These are phyloP conservation scores for Polychaeton citri DNA, from an alignment of 2,329 filamentous ascomycete species.

Conservation along the genomic window DNA sequence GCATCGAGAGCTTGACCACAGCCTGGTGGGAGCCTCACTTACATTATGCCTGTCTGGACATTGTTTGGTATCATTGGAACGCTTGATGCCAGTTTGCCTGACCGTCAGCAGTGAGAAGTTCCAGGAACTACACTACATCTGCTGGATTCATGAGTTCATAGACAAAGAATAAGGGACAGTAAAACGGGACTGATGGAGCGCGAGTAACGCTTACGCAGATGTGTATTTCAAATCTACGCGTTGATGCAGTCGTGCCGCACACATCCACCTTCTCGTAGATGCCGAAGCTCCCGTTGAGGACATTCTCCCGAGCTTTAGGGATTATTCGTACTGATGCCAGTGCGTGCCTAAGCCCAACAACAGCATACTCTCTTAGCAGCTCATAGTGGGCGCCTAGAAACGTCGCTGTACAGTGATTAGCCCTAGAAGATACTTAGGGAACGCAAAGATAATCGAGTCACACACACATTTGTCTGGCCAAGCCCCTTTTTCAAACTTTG, in stretches of 20 bases:
- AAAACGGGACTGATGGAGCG: too few species aligned
- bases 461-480: constrained; percentile 21
- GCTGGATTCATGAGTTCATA: too few species aligned
- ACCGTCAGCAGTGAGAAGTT: too few species aligned
- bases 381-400: constrained; percentile 66
- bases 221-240: constrained; percentile 49
- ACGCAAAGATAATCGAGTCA: neutral
- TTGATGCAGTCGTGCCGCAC: constrained; percentile 49
- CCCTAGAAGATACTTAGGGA: too few species aligned
- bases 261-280: constrained; percentile 63
- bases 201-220: constrained; percentile 58
- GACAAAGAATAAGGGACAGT: too few species aligned
- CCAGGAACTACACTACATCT: too few species aligned
- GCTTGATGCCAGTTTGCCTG: too few species aligned
- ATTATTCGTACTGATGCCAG: constrained; percentile 41
- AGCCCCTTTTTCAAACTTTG: constrained; percentile 42
- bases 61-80: too few species aligned
- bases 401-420: constrained; percentile 26
- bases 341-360: constrained; percentile 55
- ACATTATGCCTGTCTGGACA: too few species aligned
- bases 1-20: too few species aligned
- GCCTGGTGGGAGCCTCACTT: too few species aligned
- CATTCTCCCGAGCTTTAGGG: constrained; percentile 20
- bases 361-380: constrained; percentile 60
- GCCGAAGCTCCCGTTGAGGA: constrained; percentile 28